A percentile compares a stretch with the other conserved stretches of the same genome.
These are phyloP conservation scores for Pezicula radicicola DNA, from an alignment of 2,329 filamentous ascomycete species.

Conservation along the genomic window DNA sequence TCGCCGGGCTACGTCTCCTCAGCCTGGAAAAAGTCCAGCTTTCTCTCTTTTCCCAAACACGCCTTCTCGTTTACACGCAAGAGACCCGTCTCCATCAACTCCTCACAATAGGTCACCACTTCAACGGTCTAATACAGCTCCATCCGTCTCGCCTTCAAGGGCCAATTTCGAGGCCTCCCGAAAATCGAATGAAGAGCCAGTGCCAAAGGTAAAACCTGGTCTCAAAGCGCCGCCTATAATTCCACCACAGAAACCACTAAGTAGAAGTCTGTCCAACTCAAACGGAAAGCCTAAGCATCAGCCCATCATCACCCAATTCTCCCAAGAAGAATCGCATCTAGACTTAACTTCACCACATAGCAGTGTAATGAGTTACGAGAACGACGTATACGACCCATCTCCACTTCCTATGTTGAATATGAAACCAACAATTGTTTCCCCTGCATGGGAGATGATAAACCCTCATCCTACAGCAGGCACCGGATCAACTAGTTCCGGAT, in stretches of 20 bases:
- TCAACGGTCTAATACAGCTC: constrained; percentile 53
- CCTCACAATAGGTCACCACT: constrained; percentile 13
- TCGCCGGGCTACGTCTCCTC: constrained; percentile 48
- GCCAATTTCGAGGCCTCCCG: constrained; percentile 16
- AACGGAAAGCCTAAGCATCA: not conserved
- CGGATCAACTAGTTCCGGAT: not conserved
- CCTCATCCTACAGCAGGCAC: not conserved
- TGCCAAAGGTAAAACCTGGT: constrained; percentile 10
- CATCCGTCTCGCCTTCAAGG: constrained; percentile 45
- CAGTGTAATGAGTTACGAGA: not conserved
- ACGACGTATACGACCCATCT: not conserved
- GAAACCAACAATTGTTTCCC: not conserved
- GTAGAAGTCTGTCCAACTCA: not conserved
- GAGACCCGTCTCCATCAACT: constrained; percentile 8
- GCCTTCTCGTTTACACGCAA: constrained; percentile 13
- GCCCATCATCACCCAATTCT: not conserved
- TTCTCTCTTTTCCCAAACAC: constrained; percentile 34
- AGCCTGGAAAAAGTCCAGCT: constrained; percentile 42
- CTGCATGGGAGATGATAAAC: not conserved
- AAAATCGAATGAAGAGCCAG: constrained; percentile 11
- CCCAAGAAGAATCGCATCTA: not conserved
- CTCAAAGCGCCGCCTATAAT: constrained; percentile 9
- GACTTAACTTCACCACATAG: not conserved
- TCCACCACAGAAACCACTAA: not conserved
- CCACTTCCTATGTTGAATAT: not conserved